These are phyloP conservation scores for Nicotiana tabacum DNA, from an alignment of 257 asterid species.

Conservation along the genomic window DNA sequence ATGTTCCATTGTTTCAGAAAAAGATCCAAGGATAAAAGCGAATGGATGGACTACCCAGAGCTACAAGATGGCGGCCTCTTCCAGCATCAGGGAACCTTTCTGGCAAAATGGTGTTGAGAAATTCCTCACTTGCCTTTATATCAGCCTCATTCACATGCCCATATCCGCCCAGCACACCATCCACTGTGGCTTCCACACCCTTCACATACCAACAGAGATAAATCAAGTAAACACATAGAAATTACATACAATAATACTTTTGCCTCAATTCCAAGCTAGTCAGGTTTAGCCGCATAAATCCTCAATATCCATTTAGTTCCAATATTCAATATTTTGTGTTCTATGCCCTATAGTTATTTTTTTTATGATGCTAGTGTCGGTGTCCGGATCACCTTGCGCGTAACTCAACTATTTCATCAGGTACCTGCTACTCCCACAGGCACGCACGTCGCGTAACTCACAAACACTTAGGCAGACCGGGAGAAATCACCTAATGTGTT, in stretches of 20 bases:
- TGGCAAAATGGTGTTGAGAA: constrained; percentile 55
- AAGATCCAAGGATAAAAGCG: background rate
- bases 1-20: background rate
- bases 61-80: constrained; percentile 52
- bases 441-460: background rate
- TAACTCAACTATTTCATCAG: no score
- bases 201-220: constrained; percentile 30
- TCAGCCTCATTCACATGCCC: constrained; percentile 75
- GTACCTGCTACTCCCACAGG: background rate
- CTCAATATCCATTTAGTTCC: background rate
- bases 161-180: constrained; percentile 93
- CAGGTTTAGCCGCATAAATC: background rate
- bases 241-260: background rate
- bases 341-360: no score
- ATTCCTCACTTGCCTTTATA: constrained; percentile 69
- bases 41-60: constrained; percentile 58
- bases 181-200: constrained; percentile 95
- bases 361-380: no score
- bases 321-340: no score
- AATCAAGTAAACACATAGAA: background rate
- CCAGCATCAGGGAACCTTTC: constrained; percentile 64
- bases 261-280: background rate
- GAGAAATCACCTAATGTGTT: no score
- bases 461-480: no score
- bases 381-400: no score